These are phyloP conservation scores for Fusarium agapanthi DNA, from an alignment of 2,329 filamentous ascomycete species.

Conservation along the genomic window DNA sequence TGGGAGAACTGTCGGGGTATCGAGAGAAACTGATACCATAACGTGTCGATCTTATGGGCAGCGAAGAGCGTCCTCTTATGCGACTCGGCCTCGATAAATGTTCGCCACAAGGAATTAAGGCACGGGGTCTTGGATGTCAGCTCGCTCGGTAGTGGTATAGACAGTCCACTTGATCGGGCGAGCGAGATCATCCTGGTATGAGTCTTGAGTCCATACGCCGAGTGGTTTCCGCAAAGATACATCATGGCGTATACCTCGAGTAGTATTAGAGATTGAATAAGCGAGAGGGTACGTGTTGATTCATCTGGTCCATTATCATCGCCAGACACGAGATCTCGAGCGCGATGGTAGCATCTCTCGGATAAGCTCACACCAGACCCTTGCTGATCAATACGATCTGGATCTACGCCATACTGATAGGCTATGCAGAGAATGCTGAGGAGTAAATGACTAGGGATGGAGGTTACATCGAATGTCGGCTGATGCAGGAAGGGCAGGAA, in stretches of 20 bases:
- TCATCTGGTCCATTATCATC: not conserved
- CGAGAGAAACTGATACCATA: constrained; percentile 55
- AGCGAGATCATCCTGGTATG: constrained; percentile 53
- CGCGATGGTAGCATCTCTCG: constrained; percentile 8
- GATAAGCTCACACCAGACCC: constrained; percentile 3
- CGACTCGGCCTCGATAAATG: constrained; percentile 50
- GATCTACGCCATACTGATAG: constrained; percentile 51
- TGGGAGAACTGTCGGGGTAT: constrained; percentile 49
- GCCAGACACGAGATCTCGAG: not conserved
- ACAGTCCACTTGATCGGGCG: constrained; percentile 47
- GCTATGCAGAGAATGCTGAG: constrained; percentile 50
- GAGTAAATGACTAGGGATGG: constrained; percentile 39
- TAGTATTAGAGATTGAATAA: constrained; percentile 51
- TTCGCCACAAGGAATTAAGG: constrained; percentile 47
- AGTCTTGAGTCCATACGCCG: constrained; percentile 48
- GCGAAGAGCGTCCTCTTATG: constrained; percentile 54
- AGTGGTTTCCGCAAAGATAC: constrained; percentile 51
- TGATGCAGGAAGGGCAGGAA: constrained; percentile 5
- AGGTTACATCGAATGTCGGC: not conserved
- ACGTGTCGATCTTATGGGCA: constrained; percentile 53
- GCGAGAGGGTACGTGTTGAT: constrained; percentile 41
- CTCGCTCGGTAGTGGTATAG: constrained; percentile 43
- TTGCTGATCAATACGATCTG: constrained; percentile 41
- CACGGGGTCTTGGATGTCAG: constrained; percentile 9
- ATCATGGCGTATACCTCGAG: constrained; percentile 55